These are phyloP conservation scores for Saposhnikovia divaricata DNA, from an alignment of 129 eudicot genomes.

Conservation along the genomic window DNA sequence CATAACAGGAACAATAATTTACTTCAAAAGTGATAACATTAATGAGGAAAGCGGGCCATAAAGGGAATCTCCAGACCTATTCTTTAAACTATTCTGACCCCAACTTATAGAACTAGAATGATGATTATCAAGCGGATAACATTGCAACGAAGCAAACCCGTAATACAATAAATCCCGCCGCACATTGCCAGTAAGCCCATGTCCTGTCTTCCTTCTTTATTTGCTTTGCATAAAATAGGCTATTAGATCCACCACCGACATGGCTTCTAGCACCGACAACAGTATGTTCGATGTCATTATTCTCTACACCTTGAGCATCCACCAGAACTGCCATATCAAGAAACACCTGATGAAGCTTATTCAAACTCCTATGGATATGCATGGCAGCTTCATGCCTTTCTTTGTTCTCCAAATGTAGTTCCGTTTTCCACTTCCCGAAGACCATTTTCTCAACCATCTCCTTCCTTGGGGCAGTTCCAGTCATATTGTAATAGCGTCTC, in stretches of 20 bases:
- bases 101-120: not conserved
- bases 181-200: conserved; percentile 55
- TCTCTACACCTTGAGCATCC: conserved; percentile 58
- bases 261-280: conserved; percentile 57
- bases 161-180: conserved; percentile 39
- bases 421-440: conserved; percentile 42
- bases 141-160: conserved; percentile 53
- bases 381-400: conserved; percentile 69
- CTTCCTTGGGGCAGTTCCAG: conserved; percentile 50
- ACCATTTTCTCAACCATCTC: conserved; percentile 51
- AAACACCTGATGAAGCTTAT: conserved; percentile 80
- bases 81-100: not conserved
- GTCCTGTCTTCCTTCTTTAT: conserved; percentile 43
- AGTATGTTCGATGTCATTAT: conserved; percentile 69
- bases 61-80: not conserved
- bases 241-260: conserved; percentile 65
- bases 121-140: conserved; percentile 26
- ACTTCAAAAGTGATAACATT: not conserved
- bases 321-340: conserved; percentile 92
- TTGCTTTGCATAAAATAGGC: conserved; percentile 70
- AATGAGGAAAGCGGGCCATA: not conserved
- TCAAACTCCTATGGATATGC: conserved; percentile 62
- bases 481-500: conserved; percentile 51
- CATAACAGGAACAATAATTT: not conserved
- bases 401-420: conserved; percentile 42